phyloP scores from a whole-genome alignment of 192 early-diverging fungal species.

The Ambispora gerdemannii region DNA sequence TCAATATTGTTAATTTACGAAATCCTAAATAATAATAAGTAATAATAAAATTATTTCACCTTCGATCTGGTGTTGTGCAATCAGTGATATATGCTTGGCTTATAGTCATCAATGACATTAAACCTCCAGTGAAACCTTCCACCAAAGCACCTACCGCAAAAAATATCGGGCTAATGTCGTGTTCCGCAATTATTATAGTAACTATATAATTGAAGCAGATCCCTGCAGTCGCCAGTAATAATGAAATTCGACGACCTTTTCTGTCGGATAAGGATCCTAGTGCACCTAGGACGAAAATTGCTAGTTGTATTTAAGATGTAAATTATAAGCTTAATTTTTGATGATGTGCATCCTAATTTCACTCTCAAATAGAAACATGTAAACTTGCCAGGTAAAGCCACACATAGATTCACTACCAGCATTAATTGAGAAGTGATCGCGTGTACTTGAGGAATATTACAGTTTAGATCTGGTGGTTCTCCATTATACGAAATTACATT shows the following conservation, averaged over 20 bases:
- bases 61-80: conserved; percentile 12
- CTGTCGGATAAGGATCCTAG: conserved; percentile 17
- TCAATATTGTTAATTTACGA: no score
- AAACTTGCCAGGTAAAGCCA: conserved; percentile 21
- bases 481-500: not conserved
- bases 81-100: conserved; percentile 12
- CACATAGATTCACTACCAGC: not conserved
- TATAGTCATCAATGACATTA: not conserved
- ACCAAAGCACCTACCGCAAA: not conserved
- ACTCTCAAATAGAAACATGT: not conserved
- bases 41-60: conserved; percentile 3
- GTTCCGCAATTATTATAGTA: conserved; percentile 4
- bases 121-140: conserved; percentile 14
- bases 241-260: conserved; percentile 7
- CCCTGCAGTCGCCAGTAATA: conserved; percentile 1
- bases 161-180: not conserved
- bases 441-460: conserved; percentile 19
- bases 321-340: not conserved
- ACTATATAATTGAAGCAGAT: not conserved
- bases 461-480: not conserved
- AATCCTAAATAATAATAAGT: no score
- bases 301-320: no score
- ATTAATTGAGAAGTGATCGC: conserved; percentile 3
- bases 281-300: conserved; percentile 15
- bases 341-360: not conserved